A percentile compares a stretch with the other conserved stretches of the same genome.
Conservation (phyloP, 306 rosid species). For the Erythrophleum fordii region DNA sequence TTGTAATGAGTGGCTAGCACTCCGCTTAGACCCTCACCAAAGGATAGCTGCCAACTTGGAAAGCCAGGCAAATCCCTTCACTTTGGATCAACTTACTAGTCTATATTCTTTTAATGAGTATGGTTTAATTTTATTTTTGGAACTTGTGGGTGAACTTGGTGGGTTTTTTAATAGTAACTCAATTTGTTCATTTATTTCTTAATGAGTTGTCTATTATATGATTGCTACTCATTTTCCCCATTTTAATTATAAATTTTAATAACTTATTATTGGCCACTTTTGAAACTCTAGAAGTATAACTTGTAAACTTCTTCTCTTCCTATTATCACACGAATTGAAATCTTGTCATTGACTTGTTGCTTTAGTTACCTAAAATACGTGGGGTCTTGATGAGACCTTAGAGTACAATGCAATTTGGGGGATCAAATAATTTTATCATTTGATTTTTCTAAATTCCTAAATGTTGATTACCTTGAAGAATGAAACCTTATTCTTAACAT, state of each 20-base stretch:
- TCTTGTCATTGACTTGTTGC: conserved; percentile 3
- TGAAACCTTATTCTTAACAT: neutral
- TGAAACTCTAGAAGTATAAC: neutral
- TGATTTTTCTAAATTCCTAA: neutral
- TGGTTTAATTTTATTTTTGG: neutral
- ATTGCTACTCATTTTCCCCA: neutral
- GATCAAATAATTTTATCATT: neutral
- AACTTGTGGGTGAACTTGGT: neutral
- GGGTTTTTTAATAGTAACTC: neutral
- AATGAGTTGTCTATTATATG: neutral
- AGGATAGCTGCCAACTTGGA: conserved; percentile 31
- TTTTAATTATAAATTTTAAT: neutral
- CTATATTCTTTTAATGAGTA: neutral
- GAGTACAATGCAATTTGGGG: neutral
- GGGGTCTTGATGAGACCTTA: neutral
- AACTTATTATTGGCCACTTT: neutral
- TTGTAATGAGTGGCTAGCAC: too few relatives aligned
- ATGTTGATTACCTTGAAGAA: conserved; percentile 21
- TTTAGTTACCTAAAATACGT: neutral
- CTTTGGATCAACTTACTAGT: conserved; percentile 6
- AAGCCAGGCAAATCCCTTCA: conserved; percentile 2
- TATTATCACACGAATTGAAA: neutral
- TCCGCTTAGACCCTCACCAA: too few relatives aligned
- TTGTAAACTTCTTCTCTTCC: neutral
- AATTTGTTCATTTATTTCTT: neutral